A percentile compares a stretch with the other conserved stretches of the same genome.
These are phyloP conservation scores for Atkinsonella texensis DNA, from an alignment of 2,329 filamentous ascomycete species.

Conservation along the genomic window DNA sequence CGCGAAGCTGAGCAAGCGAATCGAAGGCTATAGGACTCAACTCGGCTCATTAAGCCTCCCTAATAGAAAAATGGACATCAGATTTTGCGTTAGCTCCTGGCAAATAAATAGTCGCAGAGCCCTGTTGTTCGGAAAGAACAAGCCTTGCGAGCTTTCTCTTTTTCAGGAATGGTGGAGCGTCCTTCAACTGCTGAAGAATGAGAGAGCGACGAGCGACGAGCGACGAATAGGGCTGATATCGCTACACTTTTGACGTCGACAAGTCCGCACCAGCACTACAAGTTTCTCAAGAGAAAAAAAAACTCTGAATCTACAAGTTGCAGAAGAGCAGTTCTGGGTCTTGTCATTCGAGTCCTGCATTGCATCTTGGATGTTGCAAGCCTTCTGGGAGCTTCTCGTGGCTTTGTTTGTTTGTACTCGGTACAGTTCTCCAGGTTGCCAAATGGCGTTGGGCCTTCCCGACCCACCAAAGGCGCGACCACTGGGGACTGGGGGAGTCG, in stretches of 20 bases:
- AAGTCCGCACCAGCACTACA: background rate
- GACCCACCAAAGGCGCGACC: constrained; percentile 10
- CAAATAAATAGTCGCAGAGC: too few species aligned
- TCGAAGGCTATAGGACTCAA: too few species aligned
- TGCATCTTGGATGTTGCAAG: background rate
- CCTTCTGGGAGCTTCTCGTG: background rate
- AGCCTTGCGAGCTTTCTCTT: too few species aligned
- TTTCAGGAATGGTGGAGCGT: too few species aligned
- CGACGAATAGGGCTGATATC: background rate
- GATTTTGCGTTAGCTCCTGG: too few species aligned
- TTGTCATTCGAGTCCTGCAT: background rate
- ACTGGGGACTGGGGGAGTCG: background rate
- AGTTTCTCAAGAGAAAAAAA: too few species aligned
- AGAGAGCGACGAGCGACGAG: background rate
- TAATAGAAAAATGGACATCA: too few species aligned
- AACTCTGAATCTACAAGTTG: too few species aligned
- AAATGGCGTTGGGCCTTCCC: constrained; percentile 2
- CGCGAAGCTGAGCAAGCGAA: too few species aligned
- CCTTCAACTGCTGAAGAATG: background rate
- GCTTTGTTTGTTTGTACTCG: background rate
- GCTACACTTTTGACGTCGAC: background rate
- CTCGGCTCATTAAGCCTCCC: too few species aligned
- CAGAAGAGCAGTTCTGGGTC: background rate
- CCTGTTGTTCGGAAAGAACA: too few species aligned
- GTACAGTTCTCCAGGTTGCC: background rate